Evolutionary conservation across 2,329 filamentous ascomycete species (phyloP), one percentile per base, ranked within the genome.

Genomic region (Hysterium pulicare): DNA sequence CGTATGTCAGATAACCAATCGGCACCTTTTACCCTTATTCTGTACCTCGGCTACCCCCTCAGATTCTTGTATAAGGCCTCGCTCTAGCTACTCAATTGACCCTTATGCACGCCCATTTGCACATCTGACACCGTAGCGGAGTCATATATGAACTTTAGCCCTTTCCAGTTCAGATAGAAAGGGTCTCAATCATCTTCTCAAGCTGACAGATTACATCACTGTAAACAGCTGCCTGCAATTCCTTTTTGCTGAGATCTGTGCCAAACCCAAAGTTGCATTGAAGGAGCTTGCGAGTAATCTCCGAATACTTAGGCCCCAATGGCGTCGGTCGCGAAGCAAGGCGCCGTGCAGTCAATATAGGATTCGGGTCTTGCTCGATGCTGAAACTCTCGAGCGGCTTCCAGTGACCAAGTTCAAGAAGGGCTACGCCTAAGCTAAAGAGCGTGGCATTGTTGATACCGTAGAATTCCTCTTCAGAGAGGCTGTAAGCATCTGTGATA

Each of bases 381-480:
- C 49, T 52, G 13, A 58, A 41, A 33, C 41, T 39, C 26, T 54
- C 51, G 2, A 59, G 43, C 1, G 54, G 45, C 31, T 50, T 49
- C 52, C 57, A 58, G 20, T 57, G 47, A 2, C 50, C 51, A 1
- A 61, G 51, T 30, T 61, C 56, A 3, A 59, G 52, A 3, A 61
- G 38, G 1, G 56, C 57, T 3, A 59, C 47, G 1, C 57, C 57
- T 2, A 59, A 50, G 28, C 47, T 55, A 36, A 58, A 58, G 8
- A 61, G 44, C 0, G 56, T 47, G 1, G 42, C 43, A 15, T 59
- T 61, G 32, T 53, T 53, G 45, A 61, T 58, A 15, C 56, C 54
- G 26, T 45, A 50, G 2, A 31, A 45, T 2, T 50, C 44, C 32
- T 57, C 47, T 20, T 54, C 49, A 9, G 42, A 51, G 17, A 48